phyloP scores from a whole-genome alignment of 1,284 basidiomycete species.

The Hymenochaete sp. region DNA sequence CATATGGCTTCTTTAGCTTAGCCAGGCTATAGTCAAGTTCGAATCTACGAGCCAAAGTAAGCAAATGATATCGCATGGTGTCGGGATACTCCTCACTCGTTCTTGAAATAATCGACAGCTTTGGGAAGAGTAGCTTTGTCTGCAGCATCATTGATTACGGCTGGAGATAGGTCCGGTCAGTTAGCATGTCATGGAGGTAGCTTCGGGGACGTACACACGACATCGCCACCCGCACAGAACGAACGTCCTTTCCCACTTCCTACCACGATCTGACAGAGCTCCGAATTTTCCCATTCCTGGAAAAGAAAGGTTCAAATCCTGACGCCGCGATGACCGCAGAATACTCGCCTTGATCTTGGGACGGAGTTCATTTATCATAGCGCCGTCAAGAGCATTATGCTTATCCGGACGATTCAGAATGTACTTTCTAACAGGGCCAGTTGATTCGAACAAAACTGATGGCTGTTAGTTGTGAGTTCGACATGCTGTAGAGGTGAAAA shows the following conservation, averaged over 20 bases:
- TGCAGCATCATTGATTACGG: slow-evolving; percentile 44
- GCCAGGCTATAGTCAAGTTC: slow-evolving; percentile 84
- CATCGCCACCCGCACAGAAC: slow-evolving; percentile 95
- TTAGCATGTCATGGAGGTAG: slow-evolving; percentile 2
- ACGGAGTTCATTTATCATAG: slow-evolving; percentile 74
- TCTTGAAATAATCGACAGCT: slow-evolving; percentile 82
- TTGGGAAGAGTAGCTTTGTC: slow-evolving; percentile 43
- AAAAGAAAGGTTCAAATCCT: background rate
- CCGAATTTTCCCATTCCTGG: slow-evolving; percentile 75
- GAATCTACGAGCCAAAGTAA: slow-evolving; percentile 46
- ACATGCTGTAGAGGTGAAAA: background rate
- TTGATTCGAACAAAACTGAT: slow-evolving; percentile 63
- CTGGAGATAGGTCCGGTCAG: slow-evolving; percentile 29
- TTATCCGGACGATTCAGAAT: slow-evolving; percentile 78
- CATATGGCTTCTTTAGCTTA: slow-evolving; percentile 76
- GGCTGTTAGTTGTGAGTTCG: slow-evolving; percentile 29
- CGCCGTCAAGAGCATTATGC: slow-evolving; percentile 79
- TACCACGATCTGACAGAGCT: slow-evolving; percentile 69
- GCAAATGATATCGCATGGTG: slow-evolving; percentile 2
- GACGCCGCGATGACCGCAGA: background rate
- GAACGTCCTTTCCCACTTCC: slow-evolving; percentile 72
- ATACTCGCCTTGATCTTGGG: slow-evolving; percentile 62
- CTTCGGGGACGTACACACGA: slow-evolving; percentile 55
- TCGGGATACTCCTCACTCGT: slow-evolving; percentile 54
- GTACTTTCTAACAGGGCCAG: slow-evolving; percentile 55